Evolutionary conservation across 305 asterid species (phyloP).

Genomic region (Fraxinus floribunda): DNA sequence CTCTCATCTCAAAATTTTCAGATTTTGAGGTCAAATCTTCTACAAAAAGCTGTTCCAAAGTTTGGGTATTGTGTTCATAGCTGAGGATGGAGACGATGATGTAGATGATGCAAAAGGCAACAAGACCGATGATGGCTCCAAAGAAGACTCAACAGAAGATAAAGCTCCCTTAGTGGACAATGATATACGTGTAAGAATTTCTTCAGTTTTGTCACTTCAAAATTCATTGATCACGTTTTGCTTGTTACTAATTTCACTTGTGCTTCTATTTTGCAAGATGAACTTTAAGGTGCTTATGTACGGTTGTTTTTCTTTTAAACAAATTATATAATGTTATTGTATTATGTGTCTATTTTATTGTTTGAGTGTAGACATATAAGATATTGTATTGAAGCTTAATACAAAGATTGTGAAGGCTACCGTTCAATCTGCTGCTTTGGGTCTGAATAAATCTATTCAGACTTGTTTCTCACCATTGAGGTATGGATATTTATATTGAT

Average conservation of each 20-base stretch:
- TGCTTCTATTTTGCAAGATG: slow-evolving; percentile 35
- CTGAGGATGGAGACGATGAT: slow-evolving; percentile 29
- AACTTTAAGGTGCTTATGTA: slow-evolving; percentile 29
- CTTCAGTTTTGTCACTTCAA: not conserved
- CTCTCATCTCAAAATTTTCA: too few species aligned
- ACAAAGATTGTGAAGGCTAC: too few species aligned
- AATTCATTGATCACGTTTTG: not conserved
- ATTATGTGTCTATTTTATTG: too few species aligned
- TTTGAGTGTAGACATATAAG: too few species aligned
- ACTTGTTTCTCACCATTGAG: too few species aligned
- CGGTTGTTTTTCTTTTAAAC: not conserved
- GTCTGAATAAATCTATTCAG: too few species aligned
- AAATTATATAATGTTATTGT: too few species aligned
- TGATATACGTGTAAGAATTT: slow-evolving; percentile 32
- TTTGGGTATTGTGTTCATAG: not conserved
- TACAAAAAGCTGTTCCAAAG: too few species aligned
- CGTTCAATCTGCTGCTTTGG: too few species aligned
- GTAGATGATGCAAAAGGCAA: slow-evolving; percentile 18
- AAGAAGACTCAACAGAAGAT: slow-evolving; percentile 29
- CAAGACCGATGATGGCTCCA: slow-evolving; percentile 8
- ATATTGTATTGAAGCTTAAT: too few species aligned
- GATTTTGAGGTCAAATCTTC: too few species aligned
- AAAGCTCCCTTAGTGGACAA: slow-evolving; percentile 29
- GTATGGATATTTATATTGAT: too few species aligned
- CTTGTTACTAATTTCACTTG: not conserved